phyloP scores from a whole-genome alignment of 331 rosid genomes.

The Saraca asoca region DNA sequence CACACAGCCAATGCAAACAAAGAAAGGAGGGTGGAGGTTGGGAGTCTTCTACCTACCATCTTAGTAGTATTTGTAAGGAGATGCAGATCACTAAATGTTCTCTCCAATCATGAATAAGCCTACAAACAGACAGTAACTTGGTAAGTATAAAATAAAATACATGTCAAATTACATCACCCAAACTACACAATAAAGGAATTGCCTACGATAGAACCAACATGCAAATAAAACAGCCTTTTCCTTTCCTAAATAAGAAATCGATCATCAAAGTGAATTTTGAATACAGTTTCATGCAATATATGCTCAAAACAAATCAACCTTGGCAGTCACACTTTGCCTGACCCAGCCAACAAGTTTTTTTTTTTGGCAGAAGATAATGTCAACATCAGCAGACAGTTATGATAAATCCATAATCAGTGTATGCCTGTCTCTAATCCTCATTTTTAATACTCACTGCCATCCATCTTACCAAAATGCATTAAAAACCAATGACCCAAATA shows the following conservation, averaged over 20 bases:
- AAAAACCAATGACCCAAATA: background rate
- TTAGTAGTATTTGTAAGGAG: conserved; percentile 25
- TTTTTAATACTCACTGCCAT: conserved; percentile 18
- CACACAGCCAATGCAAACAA: conserved; percentile 9
- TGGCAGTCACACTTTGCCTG: conserved; percentile 7
- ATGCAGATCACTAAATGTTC: conserved; percentile 32
- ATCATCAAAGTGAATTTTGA: background rate
- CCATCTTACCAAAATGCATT: conserved; percentile 26
- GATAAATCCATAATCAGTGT: background rate
- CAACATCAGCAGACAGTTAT: conserved; percentile 5
- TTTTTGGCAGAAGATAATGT: background rate
- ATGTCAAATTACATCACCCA: conserved; percentile 18
- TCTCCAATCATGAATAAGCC: conserved; percentile 38
- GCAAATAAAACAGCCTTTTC: conserved; percentile 12
- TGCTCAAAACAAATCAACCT: background rate
- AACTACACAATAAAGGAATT: conserved; percentile 7
- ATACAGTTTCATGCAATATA: background rate
- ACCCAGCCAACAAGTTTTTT: background rate
- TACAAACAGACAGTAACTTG: conserved; percentile 36
- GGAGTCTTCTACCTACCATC: conserved; percentile 19
- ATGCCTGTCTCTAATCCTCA: conserved; percentile 20
- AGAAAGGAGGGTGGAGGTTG: background rate
- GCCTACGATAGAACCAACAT: background rate
- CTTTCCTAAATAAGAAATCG: conserved; percentile 9
- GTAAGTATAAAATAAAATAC: conserved; percentile 29